Percentiles rank a stretch among this genome's conserved stretches.
These are phyloP conservation scores for Nyctanthes arbortristis DNA, from an alignment of 257 asterid genomes.

Conservation along the genomic window DNA sequence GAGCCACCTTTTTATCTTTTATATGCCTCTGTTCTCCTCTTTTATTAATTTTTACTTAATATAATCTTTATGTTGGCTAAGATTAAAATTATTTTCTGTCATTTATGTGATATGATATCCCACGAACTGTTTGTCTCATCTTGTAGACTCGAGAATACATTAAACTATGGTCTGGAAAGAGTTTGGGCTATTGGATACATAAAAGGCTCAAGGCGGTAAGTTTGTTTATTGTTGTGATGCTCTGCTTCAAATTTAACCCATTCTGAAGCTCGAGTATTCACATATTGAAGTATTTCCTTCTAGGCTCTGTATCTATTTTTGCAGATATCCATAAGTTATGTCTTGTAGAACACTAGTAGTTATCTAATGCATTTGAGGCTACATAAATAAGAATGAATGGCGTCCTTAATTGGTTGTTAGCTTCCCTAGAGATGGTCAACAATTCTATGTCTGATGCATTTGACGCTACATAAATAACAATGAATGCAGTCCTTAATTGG, in stretches of 20 bases:
- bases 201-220: slow-evolving; percentile 91
- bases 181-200: slow-evolving; percentile 97
- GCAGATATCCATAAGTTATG: neutral
- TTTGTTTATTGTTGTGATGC: slow-evolving; percentile 20
- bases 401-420: slow-evolving; percentile 1
- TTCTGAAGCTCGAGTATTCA: slow-evolving; percentile 12
- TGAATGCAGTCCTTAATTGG: slow-evolving; percentile 8
- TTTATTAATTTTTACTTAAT: neutral
- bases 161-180: slow-evolving; percentile 97
- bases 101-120: slow-evolving; percentile 6
- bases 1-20: neutral
- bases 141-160: slow-evolving; percentile 92
- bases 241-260: slow-evolving; percentile 9
- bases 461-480: slow-evolving; percentile 5
- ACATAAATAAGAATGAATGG: no score
- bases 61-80: slow-evolving; percentile 2
- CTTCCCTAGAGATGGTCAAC: slow-evolving; percentile 22
- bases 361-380: neutral
- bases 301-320: neutral
- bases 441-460: no score
- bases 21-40: neutral
- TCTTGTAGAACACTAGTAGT: slow-evolving; percentile 4
- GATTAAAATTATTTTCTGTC: slow-evolving; percentile 11
- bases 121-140: slow-evolving; percentile 28
- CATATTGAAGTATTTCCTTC: neutral